Base-by-base conservation (phyloP, 164 flowering plant genomes). In the Magnolia changhungtana region DNA sequence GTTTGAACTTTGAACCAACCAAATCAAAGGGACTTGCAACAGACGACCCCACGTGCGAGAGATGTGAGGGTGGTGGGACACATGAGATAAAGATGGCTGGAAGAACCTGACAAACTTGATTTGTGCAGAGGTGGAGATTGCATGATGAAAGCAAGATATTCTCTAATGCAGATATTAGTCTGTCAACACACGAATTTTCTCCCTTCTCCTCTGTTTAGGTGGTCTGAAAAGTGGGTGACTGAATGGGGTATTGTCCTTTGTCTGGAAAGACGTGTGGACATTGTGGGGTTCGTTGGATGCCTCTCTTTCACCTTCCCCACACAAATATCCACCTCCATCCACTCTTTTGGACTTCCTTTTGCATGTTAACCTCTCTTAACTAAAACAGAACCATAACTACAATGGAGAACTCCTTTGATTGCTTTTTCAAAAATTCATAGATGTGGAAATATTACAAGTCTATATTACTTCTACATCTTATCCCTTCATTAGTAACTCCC, bases 161-260 rank as follows among this genome's bases (percentile, higher is more conserved):
- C 83, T 72, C 66, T 13, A 58, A 59, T 71, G 8, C 69, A 66
- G 2, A 63, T 52, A 52, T 52, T 58, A 24, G 73, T 55, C 80
- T 72, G 66, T 66, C 79, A 59, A 73, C 63, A 71, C 78, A 68
- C 67, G 71, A 51, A 37, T 77, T 52, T 52, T 72, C 51, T 50
- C 72, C 67, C 68, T 63, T 72, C 73, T 49, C 79, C 71, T 19
- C 67, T 59, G 27, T 59, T 29, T 63, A 74, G 76, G 21, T 78
- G 78, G 85, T 87, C 84, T 83, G 76, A 74, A 80, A 84, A 82
- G 78, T 79, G 79, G 81, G 84, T 81, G 84, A 82, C 86, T 83
- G 74, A 68, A 79, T 74, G 68, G 72, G 80, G 63, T 74, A 58
- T 79, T 83, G 89, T 85, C 85, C 72, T 82, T 52, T 75, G 74